Evolutionary conservation across 257 asterid species (phyloP).

Genomic region (Solanum peruvianum): DNA sequence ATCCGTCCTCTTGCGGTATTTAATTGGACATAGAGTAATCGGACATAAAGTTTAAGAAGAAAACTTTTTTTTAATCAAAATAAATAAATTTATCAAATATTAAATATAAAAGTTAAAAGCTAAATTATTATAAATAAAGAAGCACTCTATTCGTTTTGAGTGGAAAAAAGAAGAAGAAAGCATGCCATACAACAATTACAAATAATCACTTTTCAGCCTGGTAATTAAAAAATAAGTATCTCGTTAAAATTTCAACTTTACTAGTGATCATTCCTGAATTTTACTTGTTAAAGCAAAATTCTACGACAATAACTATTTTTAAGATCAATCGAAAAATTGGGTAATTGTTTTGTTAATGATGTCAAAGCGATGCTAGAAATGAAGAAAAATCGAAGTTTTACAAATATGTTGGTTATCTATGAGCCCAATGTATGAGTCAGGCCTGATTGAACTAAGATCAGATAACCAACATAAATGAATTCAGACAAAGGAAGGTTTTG

Average conservation of each 20-base stretch:
- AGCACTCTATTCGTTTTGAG: too few relatives aligned
- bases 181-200: too few relatives aligned
- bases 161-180: too few relatives aligned
- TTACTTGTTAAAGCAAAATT: neutral
- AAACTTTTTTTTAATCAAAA: too few relatives aligned
- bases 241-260: too few relatives aligned
- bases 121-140: too few relatives aligned
- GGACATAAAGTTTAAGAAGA: too few relatives aligned
- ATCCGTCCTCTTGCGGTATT: neutral
- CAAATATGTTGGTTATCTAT: neutral
- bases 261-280: neutral
- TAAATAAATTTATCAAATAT: too few relatives aligned
- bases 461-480: neutral
- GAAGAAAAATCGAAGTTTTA: neutral
- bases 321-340: neutral
- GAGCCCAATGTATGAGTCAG: neutral
- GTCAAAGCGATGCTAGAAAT: neutral
- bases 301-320: neutral
- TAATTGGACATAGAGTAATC: too few relatives aligned
- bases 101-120: too few relatives aligned
- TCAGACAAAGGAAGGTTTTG: neutral
- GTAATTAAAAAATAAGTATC: too few relatives aligned
- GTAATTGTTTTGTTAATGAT: neutral
- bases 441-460: neutral
- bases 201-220: too few relatives aligned